Base-by-base conservation (phyloP, 2,329 filamentous ascomycete species). In the Nothophoma quercina region DNA sequence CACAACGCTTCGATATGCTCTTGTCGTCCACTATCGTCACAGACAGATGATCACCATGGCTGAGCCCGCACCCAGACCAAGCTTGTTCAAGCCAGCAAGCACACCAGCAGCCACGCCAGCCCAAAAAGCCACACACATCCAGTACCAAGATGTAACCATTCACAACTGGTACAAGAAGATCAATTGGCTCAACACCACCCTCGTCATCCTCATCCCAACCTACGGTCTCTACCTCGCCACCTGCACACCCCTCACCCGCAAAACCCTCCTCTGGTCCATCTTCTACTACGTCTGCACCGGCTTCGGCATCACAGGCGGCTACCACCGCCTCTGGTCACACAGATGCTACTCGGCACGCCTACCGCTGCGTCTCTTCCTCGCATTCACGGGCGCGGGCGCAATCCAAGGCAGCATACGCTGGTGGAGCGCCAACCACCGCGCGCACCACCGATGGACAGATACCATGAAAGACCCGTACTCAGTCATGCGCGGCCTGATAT, bases 161-260 rank as follows among this genome's bases (percentile, higher is more conserved):
- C 77, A 79, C 62, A 96, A 96, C 79, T 93, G 90, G 90, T 86
- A 92, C 78, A 88, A 91, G 77, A 91, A 96, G 71, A 84, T 96
- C 79, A 91, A 96, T 82, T 96, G 92, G 91, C 83, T 96, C 62
- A 96, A 95, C 76, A 87, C 89, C 50, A 84, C 81, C 56, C 85
- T 96, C 73, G 93, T 96, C 71, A 75, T 96, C 61, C 79, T 88
- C 52, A 81, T 96, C 30, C 92, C 92, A 33, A 55, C 91, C 29
- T 80, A 84, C 49, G 92, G 92, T 55, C 83, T 90, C 69, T 77
- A 93, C 64, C 83, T 86, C 47, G 82, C 91, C 49, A 87, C 88
- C 76, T 96, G 87, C 85, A 88, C 90, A 33, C 89, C 90, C 41
- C 78, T 93, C 35, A 83, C 85, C 35, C 75, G 81, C 55, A 86